Conservation (phyloP, 139 green algal genomes). For the Raphidocelis subcapitata region DNA sequence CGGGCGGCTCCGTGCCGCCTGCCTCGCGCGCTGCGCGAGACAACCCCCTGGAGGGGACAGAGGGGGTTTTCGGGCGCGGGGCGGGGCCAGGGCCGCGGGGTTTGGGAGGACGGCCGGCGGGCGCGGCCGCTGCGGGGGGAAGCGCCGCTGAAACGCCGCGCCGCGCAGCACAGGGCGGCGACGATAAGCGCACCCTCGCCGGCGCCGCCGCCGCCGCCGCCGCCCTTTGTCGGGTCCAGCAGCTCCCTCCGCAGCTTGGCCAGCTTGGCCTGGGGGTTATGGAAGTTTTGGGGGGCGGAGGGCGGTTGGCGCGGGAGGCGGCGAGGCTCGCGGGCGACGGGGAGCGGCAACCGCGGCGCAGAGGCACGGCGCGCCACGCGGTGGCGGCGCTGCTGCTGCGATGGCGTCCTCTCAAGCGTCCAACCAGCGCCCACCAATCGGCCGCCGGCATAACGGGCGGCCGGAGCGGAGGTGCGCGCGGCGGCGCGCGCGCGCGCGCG, state of each 20-base stretch:
- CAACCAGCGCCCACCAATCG: conserved; percentile 1
- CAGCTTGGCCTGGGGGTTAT: conserved; percentile 92
- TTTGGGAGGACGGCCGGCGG: too few species aligned
- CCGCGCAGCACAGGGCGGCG: neutral
- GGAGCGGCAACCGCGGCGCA: neutral
- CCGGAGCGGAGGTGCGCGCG: too few species aligned
- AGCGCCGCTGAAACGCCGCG: too few species aligned
- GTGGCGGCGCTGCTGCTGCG: neutral
- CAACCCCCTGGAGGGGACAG: too few species aligned
- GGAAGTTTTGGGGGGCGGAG: neutral
- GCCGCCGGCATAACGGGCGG: too few species aligned
- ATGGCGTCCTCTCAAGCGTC: neutral
- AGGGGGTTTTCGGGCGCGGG: neutral
- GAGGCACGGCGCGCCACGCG: neutral
- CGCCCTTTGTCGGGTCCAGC: conserved; percentile 72
- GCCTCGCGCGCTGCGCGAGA: too few species aligned
- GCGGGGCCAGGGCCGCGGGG: neutral
- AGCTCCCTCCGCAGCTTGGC: conserved; percentile 96
- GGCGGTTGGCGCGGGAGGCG: neutral
- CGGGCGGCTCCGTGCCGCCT: too few species aligned
- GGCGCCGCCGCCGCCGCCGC: conserved; percentile 72
- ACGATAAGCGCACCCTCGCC: conserved; percentile 54
- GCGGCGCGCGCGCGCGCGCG: neutral
- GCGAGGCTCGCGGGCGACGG: neutral
- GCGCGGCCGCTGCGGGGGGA: too few species aligned